These are phyloP conservation scores for Diaporthe citrichinensis DNA, from an alignment of 2,329 filamentous ascomycete species.

Conservation along the genomic window DNA sequence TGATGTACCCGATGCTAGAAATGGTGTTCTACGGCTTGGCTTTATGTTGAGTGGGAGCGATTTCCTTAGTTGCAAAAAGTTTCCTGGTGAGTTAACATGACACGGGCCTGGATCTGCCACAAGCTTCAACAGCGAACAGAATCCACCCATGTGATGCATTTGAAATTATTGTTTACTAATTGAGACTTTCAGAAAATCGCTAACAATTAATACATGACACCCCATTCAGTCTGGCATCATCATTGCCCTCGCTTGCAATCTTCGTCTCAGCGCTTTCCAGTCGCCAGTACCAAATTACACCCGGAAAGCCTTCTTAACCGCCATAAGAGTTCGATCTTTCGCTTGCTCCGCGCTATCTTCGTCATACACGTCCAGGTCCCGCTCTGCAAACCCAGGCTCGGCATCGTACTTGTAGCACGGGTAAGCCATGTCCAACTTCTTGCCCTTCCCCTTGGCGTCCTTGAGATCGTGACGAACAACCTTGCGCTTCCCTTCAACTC, in stretches of 20 bases:
- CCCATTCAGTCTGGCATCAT: not conserved
- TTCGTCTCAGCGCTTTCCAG: constrained; percentile 46
- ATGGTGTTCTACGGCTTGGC: not conserved
- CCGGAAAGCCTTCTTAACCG: constrained; percentile 74
- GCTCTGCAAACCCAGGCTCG: constrained; percentile 79
- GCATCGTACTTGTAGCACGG: constrained; percentile 60
- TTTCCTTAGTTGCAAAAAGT: not conserved
- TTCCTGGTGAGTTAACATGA: not conserved
- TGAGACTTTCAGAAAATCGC: too few species aligned
- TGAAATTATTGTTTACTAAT: not conserved
- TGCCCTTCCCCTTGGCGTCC: constrained; percentile 55
- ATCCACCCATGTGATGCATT: too few species aligned
- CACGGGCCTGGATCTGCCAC: too few species aligned
- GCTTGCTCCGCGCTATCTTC: constrained; percentile 74
- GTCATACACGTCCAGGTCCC: constrained; percentile 77
- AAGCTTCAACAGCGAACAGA: not conserved
- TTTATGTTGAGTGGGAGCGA: not conserved
- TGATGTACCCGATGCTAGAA: not conserved
- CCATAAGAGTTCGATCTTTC: constrained; percentile 75
- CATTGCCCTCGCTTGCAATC: not conserved
- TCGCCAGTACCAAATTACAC: not conserved
- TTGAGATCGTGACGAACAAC: constrained; percentile 52
- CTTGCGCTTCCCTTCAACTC: constrained; percentile 60
- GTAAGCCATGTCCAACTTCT: constrained; percentile 54
- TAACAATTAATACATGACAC: not conserved